Evolutionary conservation across 2,329 filamentous ascomycete genomes (phyloP).

Genomic region (Fusarium newnesense): DNA sequence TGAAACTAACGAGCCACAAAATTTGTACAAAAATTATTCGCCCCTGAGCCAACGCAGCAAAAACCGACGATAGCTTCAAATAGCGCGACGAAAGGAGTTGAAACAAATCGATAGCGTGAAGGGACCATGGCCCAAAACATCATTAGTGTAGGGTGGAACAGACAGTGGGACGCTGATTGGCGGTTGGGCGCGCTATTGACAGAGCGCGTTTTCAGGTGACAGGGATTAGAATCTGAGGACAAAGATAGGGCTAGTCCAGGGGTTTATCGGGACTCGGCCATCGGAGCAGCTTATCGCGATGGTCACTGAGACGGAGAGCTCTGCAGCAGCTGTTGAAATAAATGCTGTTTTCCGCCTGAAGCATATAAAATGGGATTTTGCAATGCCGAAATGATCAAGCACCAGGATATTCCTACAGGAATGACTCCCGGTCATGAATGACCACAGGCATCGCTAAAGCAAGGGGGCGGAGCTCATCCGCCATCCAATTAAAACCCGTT

Average conservation of each 20-base stretch:
- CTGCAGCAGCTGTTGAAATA: too few species aligned
- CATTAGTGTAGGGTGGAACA: background rate
- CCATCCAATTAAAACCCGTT: conserved; percentile 22
- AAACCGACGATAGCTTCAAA: conserved; percentile 13
- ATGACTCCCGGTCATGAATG: background rate
- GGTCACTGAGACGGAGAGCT: background rate
- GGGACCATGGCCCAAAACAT: background rate
- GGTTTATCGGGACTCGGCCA: background rate
- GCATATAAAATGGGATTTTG: too few species aligned
- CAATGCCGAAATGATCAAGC: background rate
- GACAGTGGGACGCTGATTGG: background rate
- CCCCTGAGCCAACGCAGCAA: conserved; percentile 11
- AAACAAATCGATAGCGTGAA: conserved; percentile 23
- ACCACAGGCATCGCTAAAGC: background rate
- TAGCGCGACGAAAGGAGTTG: conserved; percentile 1
- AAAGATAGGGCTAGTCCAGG: background rate
- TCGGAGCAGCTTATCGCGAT: background rate
- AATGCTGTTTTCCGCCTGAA: too few species aligned
- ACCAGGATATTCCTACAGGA: background rate
- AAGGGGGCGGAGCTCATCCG: conserved; percentile 1
- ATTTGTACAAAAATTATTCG: background rate
- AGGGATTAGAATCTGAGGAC: background rate
- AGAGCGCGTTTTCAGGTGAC: background rate
- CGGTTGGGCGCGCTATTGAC: background rate
- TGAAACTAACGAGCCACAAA: background rate